Conservation (phyloP, 768 basidiomycete species). For the Mycena sanguinolenta region DNA sequence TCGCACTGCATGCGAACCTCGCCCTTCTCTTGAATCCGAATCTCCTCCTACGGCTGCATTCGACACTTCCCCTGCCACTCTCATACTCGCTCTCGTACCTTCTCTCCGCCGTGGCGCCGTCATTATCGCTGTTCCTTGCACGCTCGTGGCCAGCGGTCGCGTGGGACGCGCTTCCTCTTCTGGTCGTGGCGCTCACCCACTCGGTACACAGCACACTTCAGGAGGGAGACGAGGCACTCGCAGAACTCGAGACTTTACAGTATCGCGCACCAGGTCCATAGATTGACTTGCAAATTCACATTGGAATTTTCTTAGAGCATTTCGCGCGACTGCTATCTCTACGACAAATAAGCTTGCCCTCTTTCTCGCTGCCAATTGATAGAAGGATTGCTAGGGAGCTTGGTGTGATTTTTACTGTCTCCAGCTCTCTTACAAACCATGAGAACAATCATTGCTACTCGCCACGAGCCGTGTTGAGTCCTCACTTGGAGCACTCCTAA, state of each 20-base stretch:
- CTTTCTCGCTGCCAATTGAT: too few species aligned
- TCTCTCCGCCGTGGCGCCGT: slow-evolving; percentile 62
- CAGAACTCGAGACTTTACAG: slow-evolving; percentile 64
- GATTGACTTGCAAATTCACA: too few species aligned
- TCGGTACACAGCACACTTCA: slow-evolving; percentile 59
- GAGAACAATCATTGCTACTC: too few species aligned
- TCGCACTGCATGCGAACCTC: slow-evolving; percentile 66
- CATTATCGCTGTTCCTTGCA: slow-evolving; percentile 60
- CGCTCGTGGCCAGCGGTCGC: slow-evolving; percentile 65
- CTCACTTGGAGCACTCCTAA: too few species aligned
- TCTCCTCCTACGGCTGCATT: slow-evolving; percentile 58
- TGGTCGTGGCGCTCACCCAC: slow-evolving; percentile 61
- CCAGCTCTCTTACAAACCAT: too few species aligned
- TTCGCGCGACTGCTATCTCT: too few species aligned
- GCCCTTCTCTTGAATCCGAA: slow-evolving; percentile 58
- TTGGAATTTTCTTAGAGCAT: too few species aligned
- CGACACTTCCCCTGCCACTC: slow-evolving; percentile 51
- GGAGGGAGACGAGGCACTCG: slow-evolving; percentile 60
- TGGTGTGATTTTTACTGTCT: too few species aligned
- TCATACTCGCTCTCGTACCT: slow-evolving; percentile 47
- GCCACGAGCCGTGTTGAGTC: too few species aligned
- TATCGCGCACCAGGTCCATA: slow-evolving; percentile 63
- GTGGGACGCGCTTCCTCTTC: slow-evolving; percentile 66
- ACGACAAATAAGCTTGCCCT: too few species aligned
- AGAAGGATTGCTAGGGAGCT: too few species aligned